Percentiles rank a stretch among this genome's conserved stretches.
phyloP scores from a whole-genome alignment of 208 protist species.

The Crithidia mellificae region DNA sequence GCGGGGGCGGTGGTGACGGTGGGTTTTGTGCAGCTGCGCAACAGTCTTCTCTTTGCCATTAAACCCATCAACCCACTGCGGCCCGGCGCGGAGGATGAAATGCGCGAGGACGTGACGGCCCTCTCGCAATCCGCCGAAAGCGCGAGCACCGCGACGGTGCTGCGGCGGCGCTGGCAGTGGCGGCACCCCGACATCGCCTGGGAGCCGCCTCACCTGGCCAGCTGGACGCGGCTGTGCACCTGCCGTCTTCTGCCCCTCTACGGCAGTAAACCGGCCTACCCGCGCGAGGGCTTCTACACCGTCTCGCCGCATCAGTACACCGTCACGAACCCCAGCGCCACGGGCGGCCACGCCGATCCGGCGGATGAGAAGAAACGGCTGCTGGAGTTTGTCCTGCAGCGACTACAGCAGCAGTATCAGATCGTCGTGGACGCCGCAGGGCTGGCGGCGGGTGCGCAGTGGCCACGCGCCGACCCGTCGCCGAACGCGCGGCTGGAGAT shows the following conservation, averaged over 20 bases:
- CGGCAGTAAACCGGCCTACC: conserved; percentile 73
- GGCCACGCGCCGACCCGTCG: conserved; percentile 50
- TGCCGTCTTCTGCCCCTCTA: conserved; percentile 78
- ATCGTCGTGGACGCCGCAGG: conserved; percentile 68
- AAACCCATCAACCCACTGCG: conserved; percentile 63
- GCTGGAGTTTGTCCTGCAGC: conserved; percentile 83
- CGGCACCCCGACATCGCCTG: conserved; percentile 54
- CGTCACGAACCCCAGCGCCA: conserved; percentile 31
- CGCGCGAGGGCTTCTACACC: conserved; percentile 74
- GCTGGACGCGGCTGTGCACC: conserved; percentile 72
- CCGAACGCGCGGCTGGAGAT: conserved; percentile 72
- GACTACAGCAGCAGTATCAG: conserved; percentile 85
- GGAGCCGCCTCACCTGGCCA: conserved; percentile 38
- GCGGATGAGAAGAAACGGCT: conserved; percentile 40
- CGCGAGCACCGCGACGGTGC: conserved; percentile 63
- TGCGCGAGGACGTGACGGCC: conserved; percentile 18
- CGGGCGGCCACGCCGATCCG: conserved; percentile 6
- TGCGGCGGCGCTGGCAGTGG: conserved; percentile 78
- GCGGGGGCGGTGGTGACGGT: conserved; percentile 29
- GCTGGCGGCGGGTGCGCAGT: conserved; percentile 28
- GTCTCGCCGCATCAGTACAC: conserved; percentile 81
- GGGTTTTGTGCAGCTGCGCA: conserved; percentile 74
- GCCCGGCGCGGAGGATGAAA: conserved; percentile 25
- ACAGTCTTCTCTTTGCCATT: conserved; percentile 76
- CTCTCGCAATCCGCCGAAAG: conserved; percentile 50